Conservation (phyloP, 129 eudicot genomes). For the Helianthus annuus region DNA sequence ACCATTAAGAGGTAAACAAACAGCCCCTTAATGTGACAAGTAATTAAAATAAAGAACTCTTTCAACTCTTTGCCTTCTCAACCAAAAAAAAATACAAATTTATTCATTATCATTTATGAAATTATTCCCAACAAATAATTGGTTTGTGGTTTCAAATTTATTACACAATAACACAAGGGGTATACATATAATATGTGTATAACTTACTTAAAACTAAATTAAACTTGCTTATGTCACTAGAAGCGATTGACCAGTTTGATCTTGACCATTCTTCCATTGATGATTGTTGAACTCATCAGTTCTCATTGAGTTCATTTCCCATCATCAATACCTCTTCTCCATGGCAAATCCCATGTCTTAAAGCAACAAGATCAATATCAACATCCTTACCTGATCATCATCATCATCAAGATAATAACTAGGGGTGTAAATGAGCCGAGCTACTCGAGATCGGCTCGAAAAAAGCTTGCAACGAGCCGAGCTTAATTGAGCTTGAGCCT, state of each 20-base stretch:
- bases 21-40: no score
- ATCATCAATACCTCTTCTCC: slow-evolving; percentile 29
- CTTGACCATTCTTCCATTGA: slow-evolving; percentile 34
- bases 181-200: slow-evolving; percentile 1
- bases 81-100: background rate
- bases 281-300: slow-evolving; percentile 34
- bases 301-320: slow-evolving; percentile 7
- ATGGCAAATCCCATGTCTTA: slow-evolving; percentile 21
- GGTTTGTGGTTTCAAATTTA: background rate
- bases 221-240: background rate
- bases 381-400: slow-evolving; percentile 9
- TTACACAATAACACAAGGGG: slow-evolving; percentile 2
- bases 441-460: no score
- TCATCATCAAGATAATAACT: slow-evolving; percentile 1
- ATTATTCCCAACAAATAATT: background rate
- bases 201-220: background rate
- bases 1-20: no score
- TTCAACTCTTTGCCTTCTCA: no score
- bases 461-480: no score
- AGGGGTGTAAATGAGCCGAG: no score
- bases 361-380: slow-evolving; percentile 25
- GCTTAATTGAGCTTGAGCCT: no score
- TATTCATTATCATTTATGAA: background rate
- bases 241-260: slow-evolving; percentile 25
- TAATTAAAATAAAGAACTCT: no score